Evolutionary conservation across 148 eudicot species (phyloP).

Genomic region (Rhododendron ovatum): DNA sequence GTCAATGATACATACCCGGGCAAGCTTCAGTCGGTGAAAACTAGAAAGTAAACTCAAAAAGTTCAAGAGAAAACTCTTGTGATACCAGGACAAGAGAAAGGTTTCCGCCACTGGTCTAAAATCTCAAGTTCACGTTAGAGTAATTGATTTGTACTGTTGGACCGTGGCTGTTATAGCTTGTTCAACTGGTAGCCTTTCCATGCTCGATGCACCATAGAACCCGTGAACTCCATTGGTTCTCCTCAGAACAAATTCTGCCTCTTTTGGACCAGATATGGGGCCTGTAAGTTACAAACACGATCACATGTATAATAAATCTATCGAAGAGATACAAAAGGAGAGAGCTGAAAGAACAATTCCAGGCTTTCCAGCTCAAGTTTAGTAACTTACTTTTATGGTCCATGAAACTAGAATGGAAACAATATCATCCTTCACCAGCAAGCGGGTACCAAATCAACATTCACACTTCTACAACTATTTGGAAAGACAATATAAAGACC

Average conservation of each 20-base stretch:
- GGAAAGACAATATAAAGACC: background rate
- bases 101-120: background rate
- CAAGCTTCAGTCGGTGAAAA: background rate
- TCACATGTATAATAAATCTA: background rate
- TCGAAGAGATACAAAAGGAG: background rate
- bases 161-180: slow-evolving; percentile 82
- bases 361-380: background rate
- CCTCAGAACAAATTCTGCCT: slow-evolving; percentile 87
- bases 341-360: background rate
- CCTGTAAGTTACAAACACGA: slow-evolving; percentile 39
- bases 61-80: background rate
- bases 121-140: slow-evolving; percentile 28
- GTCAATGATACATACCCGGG: background rate
- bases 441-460: background rate
- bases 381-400: background rate
- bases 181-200: slow-evolving; percentile 97
- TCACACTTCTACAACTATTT: background rate
- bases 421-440: background rate
- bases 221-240: slow-evolving; percentile 88
- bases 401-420: background rate
- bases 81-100: background rate
- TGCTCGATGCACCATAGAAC: slow-evolving; percentile 95
- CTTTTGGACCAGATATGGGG: slow-evolving; percentile 83
- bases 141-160: slow-evolving; percentile 68
- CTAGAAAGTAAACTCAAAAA: background rate